Percentiles rank a stretch among this genome's conserved stretches.
These are phyloP conservation scores for Cetradonia linearis DNA, from an alignment of 495 filamentous ascomycete genomes.

Conservation along the genomic window DNA sequence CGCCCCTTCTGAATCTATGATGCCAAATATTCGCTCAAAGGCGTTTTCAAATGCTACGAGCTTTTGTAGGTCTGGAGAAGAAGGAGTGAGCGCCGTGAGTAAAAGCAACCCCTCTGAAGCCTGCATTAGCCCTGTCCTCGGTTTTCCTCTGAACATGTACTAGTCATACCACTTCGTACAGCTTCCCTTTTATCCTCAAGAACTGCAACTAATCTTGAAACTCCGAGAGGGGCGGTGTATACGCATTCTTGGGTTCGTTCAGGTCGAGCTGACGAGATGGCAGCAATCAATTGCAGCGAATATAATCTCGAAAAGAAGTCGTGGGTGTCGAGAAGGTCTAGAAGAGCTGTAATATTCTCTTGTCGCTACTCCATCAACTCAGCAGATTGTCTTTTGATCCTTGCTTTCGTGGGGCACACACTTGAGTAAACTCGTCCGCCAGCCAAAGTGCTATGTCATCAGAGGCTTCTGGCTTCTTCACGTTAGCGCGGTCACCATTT, in stretches of 20 bases:
- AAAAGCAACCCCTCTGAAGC: constrained; percentile 53
- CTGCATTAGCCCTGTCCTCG: neutral
- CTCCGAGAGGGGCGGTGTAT: constrained; percentile 75
- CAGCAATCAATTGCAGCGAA: constrained; percentile 78
- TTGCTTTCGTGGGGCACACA: constrained; percentile 30
- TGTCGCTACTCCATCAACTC: constrained; percentile 58
- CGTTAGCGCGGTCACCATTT: constrained; percentile 26
- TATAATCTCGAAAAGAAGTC: constrained; percentile 95
- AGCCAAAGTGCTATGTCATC: constrained; percentile 96
- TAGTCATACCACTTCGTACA: constrained; percentile 63
- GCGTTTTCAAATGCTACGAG: constrained; percentile 90
- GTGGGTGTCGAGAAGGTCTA: constrained; percentile 74
- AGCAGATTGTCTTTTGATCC: constrained; percentile 22
- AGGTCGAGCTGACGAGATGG: constrained; percentile 75
- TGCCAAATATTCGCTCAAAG: constrained; percentile 73
- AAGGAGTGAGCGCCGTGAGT: constrained; percentile 56
- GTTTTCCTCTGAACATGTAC: neutral
- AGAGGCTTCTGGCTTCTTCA: constrained; percentile 71
- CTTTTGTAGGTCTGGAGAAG: constrained; percentile 79
- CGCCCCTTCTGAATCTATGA: constrained; percentile 73
- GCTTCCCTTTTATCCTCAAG: constrained; percentile 82
- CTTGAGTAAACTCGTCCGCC: constrained; percentile 95
- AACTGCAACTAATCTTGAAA: constrained; percentile 71
- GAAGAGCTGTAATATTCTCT: constrained; percentile 88
- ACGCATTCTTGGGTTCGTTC: constrained; percentile 96